Evolutionary conservation across 2,329 filamentous ascomycete genomes (phyloP), one percentile per base, ranked within the genome.

Genomic region (Pseudogymnoascus sp.): DNA sequence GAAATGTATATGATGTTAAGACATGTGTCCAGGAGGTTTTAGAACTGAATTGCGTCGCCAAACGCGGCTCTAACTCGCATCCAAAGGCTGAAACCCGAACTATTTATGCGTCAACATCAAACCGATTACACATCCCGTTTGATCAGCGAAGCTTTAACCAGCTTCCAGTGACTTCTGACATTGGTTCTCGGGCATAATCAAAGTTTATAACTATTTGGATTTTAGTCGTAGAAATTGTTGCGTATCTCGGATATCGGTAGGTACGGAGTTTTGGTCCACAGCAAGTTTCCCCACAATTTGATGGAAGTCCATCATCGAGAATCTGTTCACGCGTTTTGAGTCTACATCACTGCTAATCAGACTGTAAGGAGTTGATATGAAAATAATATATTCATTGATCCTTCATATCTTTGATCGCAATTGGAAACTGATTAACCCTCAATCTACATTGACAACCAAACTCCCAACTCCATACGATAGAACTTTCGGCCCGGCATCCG

Each of bases 1-100:
- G 45, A 52, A 30, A 52, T 52, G 26, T 52, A 52, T 30, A 52
- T 52, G 45, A 52, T 52, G 45, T 52, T 30, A 52, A 52, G 45
- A 30, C 26, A 52, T 52, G 45, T 52, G 23, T 13, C 15, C 7
- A 5, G 26, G 26, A 18, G 26, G 23, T 3, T 30, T 30, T 18
- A 2, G n/a, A 52, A 30, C 30, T 13, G 45, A 33, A 5, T 33
- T 52, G 26, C 15, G 3, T 18, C 7, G 45, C 19, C 26, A 52
- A 52, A 52, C 26, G 45, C 45, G 45, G 45, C 45, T 30, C 30
- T 52, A 30, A 30, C 26, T 52, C 10, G 26, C 26, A 28, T 48
- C 23, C 18, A 30, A 48, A 33, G 26, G 26, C 26, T 52, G 45
- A 52, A 52, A 52, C 45, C 45, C 19, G n/a, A 30, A 52, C 26